These are phyloP conservation scores for Kwoniella bestiolae DNA, from an alignment of 768 basidiomycete genomes.

Conservation along the genomic window DNA sequence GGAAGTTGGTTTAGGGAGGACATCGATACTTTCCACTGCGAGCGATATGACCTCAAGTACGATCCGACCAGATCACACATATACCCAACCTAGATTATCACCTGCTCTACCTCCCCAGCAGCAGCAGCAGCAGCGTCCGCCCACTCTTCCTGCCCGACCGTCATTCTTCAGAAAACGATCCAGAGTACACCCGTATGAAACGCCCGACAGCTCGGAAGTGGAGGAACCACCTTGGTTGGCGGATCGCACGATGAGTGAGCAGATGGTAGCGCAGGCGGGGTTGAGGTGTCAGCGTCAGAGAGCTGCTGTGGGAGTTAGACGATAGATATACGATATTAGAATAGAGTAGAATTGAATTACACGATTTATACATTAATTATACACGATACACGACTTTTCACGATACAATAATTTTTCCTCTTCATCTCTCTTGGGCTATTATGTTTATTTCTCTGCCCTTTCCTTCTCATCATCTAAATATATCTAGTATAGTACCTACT, in stretches of 20 bases:
- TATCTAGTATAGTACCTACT: too few relatives aligned
- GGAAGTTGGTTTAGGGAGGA: constrained; percentile 10
- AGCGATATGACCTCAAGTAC: background rate
- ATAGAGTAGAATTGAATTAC: background rate
- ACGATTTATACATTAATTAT: background rate
- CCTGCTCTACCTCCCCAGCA: constrained; percentile 7
- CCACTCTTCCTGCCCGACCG: constrained; percentile 19
- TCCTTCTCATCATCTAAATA: too few relatives aligned
- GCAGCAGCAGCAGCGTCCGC: constrained; percentile 9
- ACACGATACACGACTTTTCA: background rate
- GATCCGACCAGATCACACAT: background rate
- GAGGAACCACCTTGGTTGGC: constrained; percentile 30
- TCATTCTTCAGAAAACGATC: constrained; percentile 18
- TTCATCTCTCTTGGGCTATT: background rate
- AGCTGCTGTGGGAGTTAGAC: constrained; percentile 2
- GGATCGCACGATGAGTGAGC: constrained; percentile 37
- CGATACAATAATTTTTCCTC: too few relatives aligned
- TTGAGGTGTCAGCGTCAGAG: constrained; percentile 38
- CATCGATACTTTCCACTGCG: constrained; percentile 18
- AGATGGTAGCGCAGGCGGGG: constrained; percentile 41
- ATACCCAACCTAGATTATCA: background rate
- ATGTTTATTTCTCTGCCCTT: background rate
- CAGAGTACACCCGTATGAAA: constrained; percentile 23
- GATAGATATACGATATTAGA: background rate
- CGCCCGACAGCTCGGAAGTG: constrained; percentile 3